phyloP scores from a whole-genome alignment of 2,329 filamentous ascomycete genomes.

The Calycina herbarum region DNA sequence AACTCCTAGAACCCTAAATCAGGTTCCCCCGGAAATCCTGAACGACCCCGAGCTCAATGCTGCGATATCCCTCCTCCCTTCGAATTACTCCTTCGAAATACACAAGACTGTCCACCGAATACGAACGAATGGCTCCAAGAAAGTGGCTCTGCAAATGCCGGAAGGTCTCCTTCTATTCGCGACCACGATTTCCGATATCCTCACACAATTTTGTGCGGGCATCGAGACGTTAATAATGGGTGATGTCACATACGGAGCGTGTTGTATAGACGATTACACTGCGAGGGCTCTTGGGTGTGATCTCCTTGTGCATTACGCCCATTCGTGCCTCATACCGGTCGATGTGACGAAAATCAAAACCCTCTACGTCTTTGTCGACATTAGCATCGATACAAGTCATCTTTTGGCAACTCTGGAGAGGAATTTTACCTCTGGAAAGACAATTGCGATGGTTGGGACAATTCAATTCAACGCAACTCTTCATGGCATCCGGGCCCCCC shows the following conservation, averaged over 20 bases:
- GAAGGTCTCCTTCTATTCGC: slow-evolving; percentile 94
- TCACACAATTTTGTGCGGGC: slow-evolving; percentile 89
- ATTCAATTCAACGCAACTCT: slow-evolving; percentile 99
- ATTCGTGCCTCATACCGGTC: slow-evolving; percentile 93
- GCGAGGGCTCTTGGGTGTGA: slow-evolving; percentile 92
- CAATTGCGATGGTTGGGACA: slow-evolving; percentile 89
- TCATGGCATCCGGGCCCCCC: slow-evolving; percentile 74
- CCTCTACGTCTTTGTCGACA: slow-evolving; percentile 97
- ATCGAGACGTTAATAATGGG: slow-evolving; percentile 97
- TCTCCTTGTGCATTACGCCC: slow-evolving; percentile 92
- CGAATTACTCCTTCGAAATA: slow-evolving; percentile 99
- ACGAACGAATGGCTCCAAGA: slow-evolving; percentile 73
- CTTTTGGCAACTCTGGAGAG: slow-evolving; percentile 82
- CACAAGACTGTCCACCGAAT: slow-evolving; percentile 97
- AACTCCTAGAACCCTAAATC: slow-evolving; percentile 80
- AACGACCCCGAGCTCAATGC: slow-evolving; percentile 83
- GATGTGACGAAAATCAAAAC: slow-evolving; percentile 97
- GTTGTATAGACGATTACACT: slow-evolving; percentile 98
- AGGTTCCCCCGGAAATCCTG: slow-evolving; percentile 84
- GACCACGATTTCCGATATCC: slow-evolving; percentile 94
- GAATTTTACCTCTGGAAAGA: slow-evolving; percentile 84
- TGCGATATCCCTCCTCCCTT: slow-evolving; percentile 81
- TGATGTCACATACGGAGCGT: slow-evolving; percentile 97
- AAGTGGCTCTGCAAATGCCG: slow-evolving; percentile 93
- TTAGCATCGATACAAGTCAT: slow-evolving; percentile 89